Base-by-base conservation (phyloP, 106 monocot genomes). In the Posidonia australis region DNA sequence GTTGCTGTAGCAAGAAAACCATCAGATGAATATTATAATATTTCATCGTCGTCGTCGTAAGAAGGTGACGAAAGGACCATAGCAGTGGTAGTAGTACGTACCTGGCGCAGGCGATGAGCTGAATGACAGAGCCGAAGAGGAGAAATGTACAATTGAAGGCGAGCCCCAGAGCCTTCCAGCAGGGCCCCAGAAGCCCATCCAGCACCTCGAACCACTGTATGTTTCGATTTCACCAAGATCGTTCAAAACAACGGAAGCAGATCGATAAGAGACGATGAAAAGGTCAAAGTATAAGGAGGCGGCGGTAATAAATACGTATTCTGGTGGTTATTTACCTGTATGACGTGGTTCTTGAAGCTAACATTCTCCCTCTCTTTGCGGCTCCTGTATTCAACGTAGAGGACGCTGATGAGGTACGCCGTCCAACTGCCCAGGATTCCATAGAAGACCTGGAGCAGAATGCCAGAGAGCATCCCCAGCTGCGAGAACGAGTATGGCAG, bases 401-500 rank as follows among this genome's bases (percentile, higher is more conserved):
- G 92, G 32, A 92, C 87, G 53, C 92, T 92, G 82, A 92, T 92
- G 65, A 92, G 84, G 52, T 92, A 92, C 1, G 92, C 92, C 9
- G 88, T 88, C 92, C 92, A 92, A 76, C 92, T 92, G 22, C 92
- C 92, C 84, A 92, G 63, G 31, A 85, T 19, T 4, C 92, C 92
- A 56, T 92, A 92, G 74, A 92, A 92, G 43, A 92, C 18, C 84
- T 92, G 92, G 27, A 92, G 64, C 21, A 84, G 36, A 45, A 88
- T 20, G 0, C 92, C 88, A 0, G 88, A 88, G 18, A 82, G 57
- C 92, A 92, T 88, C 52, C 92, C 92, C 58, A 92, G 79, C 74
- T 92, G 92, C 11, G 92, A 82, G 79, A 92, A 92, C 13, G 92
- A 92, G 77, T 92, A 92, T 0, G 87, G 92, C 54, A 92, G 80